These are phyloP conservation scores for Triglochin maritima DNA, from an alignment of 106 monocot genomes.

Conservation along the genomic window DNA sequence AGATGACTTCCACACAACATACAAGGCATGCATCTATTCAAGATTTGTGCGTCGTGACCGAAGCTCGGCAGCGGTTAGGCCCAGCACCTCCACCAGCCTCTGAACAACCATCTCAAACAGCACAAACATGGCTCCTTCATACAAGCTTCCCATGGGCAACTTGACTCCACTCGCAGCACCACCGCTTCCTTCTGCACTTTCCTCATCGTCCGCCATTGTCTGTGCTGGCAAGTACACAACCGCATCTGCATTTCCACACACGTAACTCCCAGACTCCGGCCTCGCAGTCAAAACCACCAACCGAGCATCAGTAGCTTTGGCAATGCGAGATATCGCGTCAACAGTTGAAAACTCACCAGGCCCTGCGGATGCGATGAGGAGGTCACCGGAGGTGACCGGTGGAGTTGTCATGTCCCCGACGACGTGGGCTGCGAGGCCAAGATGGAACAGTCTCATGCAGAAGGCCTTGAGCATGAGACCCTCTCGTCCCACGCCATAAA, in stretches of 20 bases:
- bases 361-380: conserved; percentile 85
- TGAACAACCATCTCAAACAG: conserved; percentile 86
- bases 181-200: conserved; percentile 1
- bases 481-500: conserved; percentile 88
- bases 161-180: not conserved
- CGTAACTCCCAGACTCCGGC: conserved; percentile 41
- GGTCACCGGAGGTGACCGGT: conserved; percentile 51
- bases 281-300: conserved; percentile 58
- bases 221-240: conserved; percentile 57
- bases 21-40: conserved; percentile 24
- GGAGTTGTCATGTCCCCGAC: conserved; percentile 91
- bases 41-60: conserved; percentile 76
- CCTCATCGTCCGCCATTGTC: conserved; percentile 82
- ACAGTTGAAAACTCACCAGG: conserved; percentile 87
- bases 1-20: too few species aligned
- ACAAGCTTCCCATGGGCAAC: conserved; percentile 87
- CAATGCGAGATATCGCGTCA: conserved; percentile 62
- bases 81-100: conserved; percentile 33
- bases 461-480: conserved; percentile 75
- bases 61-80: conserved; percentile 30
- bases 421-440: conserved; percentile 61
- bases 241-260: conserved; percentile 35
- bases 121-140: conserved; percentile 94
- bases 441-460: conserved; percentile 97
- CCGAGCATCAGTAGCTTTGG: conserved; percentile 44